These are phyloP conservation scores for Stereocaulon alpinum DNA, from an alignment of 495 filamentous ascomycete genomes.

Conservation along the genomic window DNA sequence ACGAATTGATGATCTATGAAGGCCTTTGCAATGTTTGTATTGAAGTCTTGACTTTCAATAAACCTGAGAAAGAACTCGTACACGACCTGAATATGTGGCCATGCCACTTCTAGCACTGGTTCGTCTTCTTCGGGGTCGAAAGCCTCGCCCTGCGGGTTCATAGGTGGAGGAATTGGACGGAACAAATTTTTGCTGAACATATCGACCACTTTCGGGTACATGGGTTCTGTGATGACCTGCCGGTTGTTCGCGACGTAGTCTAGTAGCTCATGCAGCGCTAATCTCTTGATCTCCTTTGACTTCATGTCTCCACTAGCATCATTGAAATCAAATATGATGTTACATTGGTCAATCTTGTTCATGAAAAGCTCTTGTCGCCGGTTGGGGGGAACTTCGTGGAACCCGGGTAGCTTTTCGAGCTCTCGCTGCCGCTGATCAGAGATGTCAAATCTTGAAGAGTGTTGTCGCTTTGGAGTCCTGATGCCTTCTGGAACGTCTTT, in stretches of 20 bases:
- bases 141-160: slow-evolving; percentile 96
- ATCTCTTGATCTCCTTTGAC: slow-evolving; percentile 98
- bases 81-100: slow-evolving; percentile 98
- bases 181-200: slow-evolving; percentile 99
- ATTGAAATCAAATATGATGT: slow-evolving; percentile 99
- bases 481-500: slow-evolving; percentile 95
- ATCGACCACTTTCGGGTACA: slow-evolving; percentile 97
- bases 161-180: slow-evolving; percentile 87
- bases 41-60: slow-evolving; percentile 99
- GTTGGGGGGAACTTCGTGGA: slow-evolving; percentile 94
- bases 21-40: slow-evolving; percentile 98
- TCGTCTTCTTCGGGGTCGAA: slow-evolving; percentile 99
- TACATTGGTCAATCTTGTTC: slow-evolving; percentile 99
- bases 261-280: slow-evolving; percentile 91
- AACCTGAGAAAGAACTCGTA: slow-evolving; percentile 99
- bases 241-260: slow-evolving; percentile 99
- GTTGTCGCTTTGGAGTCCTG: slow-evolving; percentile 87
- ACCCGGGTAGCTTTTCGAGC: slow-evolving; percentile 94
- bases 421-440: slow-evolving; percentile 85
- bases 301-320: slow-evolving; percentile 98
- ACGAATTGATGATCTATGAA: slow-evolving; percentile 99
- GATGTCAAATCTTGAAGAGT: slow-evolving; percentile 95
- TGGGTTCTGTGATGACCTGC: slow-evolving; percentile 95
- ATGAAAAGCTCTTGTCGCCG: slow-evolving; percentile 96
- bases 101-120: slow-evolving; percentile 94